Evolutionary conservation across 345 rosid species (phyloP).

Genomic region (Durio zibethinus): DNA sequence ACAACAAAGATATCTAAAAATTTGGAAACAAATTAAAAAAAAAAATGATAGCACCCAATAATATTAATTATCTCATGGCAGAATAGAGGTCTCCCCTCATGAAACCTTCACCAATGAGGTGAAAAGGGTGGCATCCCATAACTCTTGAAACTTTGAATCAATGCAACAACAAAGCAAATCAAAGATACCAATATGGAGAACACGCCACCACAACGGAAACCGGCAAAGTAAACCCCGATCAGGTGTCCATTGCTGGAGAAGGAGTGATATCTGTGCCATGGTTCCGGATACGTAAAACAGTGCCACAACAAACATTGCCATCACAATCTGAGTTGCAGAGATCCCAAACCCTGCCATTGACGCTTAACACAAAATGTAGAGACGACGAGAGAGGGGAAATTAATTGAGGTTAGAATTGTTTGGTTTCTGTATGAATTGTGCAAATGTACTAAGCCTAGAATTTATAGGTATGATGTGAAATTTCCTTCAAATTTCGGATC

Average conservation of each 20-base stretch:
- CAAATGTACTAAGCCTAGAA: no score
- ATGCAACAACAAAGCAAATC: background rate
- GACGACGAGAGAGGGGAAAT: background rate
- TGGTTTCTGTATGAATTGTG: no score
- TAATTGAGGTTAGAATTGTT: background rate
- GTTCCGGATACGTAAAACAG: background rate
- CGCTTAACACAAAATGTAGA: background rate
- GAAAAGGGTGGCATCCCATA: background rate
- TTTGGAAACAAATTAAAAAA: background rate
- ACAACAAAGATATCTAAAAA: background rate
- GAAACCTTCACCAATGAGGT: background rate
- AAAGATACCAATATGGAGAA: constrained; percentile 3
- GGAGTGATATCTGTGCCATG: constrained; percentile 8
- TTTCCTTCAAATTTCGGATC: background rate
- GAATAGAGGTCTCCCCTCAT: background rate
- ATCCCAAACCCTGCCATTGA: background rate
- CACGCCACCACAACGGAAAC: background rate
- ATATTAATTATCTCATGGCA: background rate
- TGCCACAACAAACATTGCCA: background rate
- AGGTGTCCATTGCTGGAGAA: background rate
- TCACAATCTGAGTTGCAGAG: background rate
- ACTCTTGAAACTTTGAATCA: background rate
- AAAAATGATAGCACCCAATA: background rate
- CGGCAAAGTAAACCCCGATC: constrained; percentile 1
- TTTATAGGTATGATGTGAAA: background rate